These are phyloP conservation scores for Globisporangium uncinulatum DNA, from an alignment of 352 stramenopile genomes.

Conservation along the genomic window DNA sequence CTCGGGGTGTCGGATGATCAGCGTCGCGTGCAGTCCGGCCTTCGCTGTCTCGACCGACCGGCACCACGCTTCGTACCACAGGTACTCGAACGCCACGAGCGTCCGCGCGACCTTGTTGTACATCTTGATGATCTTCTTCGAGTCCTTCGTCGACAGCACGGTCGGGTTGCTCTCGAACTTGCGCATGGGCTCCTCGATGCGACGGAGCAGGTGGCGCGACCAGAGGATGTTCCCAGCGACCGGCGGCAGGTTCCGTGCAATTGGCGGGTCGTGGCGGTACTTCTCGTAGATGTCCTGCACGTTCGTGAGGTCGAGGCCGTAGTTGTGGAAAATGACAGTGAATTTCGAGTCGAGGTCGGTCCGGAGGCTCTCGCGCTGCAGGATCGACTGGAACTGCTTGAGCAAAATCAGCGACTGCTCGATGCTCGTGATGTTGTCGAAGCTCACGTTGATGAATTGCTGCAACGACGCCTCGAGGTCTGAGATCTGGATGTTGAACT, in stretches of 20 bases:
- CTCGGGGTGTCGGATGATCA: conserved; percentile 81
- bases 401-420: conserved; percentile 81
- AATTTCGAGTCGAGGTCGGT: conserved; percentile 87
- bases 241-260: conserved; percentile 74
- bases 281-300: conserved; percentile 86
- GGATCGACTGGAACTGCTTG: conserved; percentile 85
- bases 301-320: conserved; percentile 80
- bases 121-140: conserved; percentile 88
- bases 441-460: conserved; percentile 89
- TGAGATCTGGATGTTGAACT: conserved; percentile 92
- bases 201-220: conserved; percentile 73
- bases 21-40: conserved; percentile 68
- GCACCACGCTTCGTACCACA: conserved; percentile 88
- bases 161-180: conserved; percentile 84
- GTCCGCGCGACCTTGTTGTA: conserved; percentile 89
- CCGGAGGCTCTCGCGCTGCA: conserved; percentile 80
- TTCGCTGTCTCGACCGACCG: conserved; percentile 73
- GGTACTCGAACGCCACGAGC: conserved; percentile 87
- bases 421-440: conserved; percentile 88
- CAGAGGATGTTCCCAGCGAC: conserved; percentile 86
- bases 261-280: conserved; percentile 77
- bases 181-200: conserved; percentile 87
- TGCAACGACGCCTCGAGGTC: conserved; percentile 85
- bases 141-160: conserved; percentile 83
- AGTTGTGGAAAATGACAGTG: conserved; percentile 91